Conservation (phyloP, 169 alveolate species). For the Hammondia hammondi region DNA sequence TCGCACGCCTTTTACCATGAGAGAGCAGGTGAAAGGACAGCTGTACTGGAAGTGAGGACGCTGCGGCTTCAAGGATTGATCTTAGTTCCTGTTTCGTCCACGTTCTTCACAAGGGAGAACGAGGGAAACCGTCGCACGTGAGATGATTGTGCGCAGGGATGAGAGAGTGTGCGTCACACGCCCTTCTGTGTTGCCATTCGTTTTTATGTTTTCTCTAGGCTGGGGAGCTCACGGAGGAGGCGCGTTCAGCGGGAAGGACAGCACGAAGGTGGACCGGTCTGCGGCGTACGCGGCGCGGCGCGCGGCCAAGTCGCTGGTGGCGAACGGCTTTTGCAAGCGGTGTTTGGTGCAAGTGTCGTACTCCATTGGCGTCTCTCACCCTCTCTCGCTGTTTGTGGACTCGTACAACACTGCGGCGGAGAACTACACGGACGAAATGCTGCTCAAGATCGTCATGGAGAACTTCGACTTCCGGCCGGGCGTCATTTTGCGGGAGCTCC, state of each 20-base stretch:
- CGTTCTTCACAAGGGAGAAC: too few species aligned
- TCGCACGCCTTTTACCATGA: too few species aligned
- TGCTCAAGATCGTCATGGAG: constrained; percentile 89
- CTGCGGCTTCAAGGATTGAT: too few species aligned
- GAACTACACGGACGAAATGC: constrained; percentile 92
- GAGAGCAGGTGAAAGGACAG: too few species aligned
- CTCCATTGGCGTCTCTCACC: constrained; percentile 97
- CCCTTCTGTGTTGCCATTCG: neutral
- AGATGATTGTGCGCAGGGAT: too few species aligned
- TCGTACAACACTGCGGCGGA: constrained; percentile 88
- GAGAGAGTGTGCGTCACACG: neutral
- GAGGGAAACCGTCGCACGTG: too few species aligned
- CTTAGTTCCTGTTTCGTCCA: too few species aligned
- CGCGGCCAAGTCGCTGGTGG: constrained; percentile 98
- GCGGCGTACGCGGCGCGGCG: constrained; percentile 99
- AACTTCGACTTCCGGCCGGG: constrained; percentile 98
- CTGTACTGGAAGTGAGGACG: too few species aligned
- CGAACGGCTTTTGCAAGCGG: constrained; percentile 94
- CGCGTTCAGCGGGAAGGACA: constrained; percentile 99
- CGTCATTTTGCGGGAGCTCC: constrained; percentile 91
- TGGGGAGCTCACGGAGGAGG: constrained; percentile 99
- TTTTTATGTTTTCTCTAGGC: constrained; percentile 78
- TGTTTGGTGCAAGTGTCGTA: constrained; percentile 95
- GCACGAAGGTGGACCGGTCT: constrained; percentile 98
- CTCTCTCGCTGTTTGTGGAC: constrained; percentile 95